Percentiles rank a stretch among this genome's conserved stretches.
These are phyloP conservation scores for Pestalotiopsis sp. DNA, from an alignment of 2,329 filamentous ascomycete genomes.

Conservation along the genomic window DNA sequence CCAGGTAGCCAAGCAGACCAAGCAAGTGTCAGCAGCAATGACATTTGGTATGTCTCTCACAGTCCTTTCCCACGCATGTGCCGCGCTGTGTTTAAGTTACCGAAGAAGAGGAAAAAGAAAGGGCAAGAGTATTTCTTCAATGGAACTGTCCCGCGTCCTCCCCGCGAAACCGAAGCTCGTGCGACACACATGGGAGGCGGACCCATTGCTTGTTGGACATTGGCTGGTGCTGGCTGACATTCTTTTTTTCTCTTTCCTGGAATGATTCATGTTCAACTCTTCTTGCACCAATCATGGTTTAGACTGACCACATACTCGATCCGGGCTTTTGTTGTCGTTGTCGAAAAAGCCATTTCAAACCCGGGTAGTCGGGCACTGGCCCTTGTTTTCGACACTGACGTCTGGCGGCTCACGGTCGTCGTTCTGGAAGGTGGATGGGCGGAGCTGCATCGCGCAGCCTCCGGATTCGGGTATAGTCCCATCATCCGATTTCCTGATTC, in stretches of 20 bases:
- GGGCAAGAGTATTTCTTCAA: not conserved
- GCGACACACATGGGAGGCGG: not conserved
- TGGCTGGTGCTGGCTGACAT: not conserved
- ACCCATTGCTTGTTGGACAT: not conserved
- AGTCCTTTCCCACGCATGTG: not conserved
- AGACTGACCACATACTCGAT: not conserved
- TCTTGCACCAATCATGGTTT: not conserved
- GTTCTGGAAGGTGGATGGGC: not conserved
- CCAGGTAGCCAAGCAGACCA: not conserved
- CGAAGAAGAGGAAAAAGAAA: not conserved
- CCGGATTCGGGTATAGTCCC: slow-evolving; percentile 7
- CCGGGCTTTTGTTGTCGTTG: not conserved
- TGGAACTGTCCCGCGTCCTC: not conserved
- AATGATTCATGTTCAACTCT: not conserved
- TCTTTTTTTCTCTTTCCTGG: not conserved
- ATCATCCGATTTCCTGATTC: slow-evolving; percentile 13
- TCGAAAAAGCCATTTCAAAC: not conserved
- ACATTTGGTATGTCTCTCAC: not conserved
- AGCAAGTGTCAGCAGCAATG: not conserved
- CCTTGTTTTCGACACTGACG: not conserved
- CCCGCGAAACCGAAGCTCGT: not conserved
- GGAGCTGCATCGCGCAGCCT: not conserved
- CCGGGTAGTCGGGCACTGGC: not conserved
- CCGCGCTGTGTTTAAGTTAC: not conserved
- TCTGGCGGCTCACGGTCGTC: not conserved